Evolutionary conservation across 345 rosid genomes (phyloP).

Genomic region (Lumnitzera racemosa): DNA sequence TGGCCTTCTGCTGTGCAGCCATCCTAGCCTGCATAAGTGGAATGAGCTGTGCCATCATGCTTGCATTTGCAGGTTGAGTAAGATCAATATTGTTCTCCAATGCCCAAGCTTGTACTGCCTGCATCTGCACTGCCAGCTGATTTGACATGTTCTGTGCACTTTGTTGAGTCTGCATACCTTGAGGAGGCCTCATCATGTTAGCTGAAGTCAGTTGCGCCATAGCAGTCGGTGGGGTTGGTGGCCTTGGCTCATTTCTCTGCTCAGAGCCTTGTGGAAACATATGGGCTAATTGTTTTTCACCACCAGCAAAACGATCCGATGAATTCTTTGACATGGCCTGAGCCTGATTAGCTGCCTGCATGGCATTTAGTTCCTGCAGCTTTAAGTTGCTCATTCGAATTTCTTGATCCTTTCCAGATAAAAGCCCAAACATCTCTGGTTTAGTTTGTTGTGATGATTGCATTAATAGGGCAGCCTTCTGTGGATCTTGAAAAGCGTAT

Average conservation of each 20-base stretch:
- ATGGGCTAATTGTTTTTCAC: constrained; percentile 63
- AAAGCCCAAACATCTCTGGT: constrained; percentile 53
- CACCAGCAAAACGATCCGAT: constrained; percentile 53
- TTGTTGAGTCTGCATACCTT: constrained; percentile 59
- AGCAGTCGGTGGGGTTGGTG: constrained; percentile 37
- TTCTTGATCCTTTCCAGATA: constrained; percentile 63
- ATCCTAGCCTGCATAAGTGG: constrained; percentile 79
- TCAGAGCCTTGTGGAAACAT: constrained; percentile 43
- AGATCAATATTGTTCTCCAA: constrained; percentile 79
- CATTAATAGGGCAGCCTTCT: constrained; percentile 43
- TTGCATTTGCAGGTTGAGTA: constrained; percentile 87
- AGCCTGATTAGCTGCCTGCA: constrained; percentile 61
- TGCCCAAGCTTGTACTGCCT: constrained; percentile 83
- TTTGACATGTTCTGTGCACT: constrained; percentile 43
- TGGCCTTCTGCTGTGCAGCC: constrained; percentile 68
- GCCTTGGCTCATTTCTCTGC: constrained; percentile 54
- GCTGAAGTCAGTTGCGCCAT: constrained; percentile 53
- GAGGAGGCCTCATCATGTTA: constrained; percentile 59
- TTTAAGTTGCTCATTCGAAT: constrained; percentile 51
- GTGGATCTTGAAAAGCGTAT: constrained; percentile 60
- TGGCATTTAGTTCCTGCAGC: constrained; percentile 74
- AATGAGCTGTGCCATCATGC: constrained; percentile 70
- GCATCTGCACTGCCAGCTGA: constrained; percentile 83
- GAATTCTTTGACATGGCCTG: constrained; percentile 78
- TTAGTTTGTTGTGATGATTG: constrained; percentile 71